phyloP scores from a whole-genome alignment of 2,329 filamentous ascomycete genomes.

The Clonostachys solani region DNA sequence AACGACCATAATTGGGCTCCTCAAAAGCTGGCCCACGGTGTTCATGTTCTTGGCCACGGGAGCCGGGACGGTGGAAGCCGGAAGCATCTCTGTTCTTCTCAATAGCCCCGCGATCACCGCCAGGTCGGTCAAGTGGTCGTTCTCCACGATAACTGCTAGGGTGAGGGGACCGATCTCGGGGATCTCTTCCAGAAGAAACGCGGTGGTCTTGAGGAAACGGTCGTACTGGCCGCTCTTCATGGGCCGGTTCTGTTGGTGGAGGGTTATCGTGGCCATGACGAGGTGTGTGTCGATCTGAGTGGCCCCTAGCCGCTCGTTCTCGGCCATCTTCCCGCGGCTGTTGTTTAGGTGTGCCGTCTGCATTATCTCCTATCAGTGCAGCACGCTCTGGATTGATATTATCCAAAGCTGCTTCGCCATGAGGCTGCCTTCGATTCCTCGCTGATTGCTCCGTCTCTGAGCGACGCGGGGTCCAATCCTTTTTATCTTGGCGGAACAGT shows the following conservation, averaged over 20 bases:
- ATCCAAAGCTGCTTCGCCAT: constrained; percentile 19
- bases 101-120: constrained; percentile 13
- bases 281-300: constrained; percentile 37
- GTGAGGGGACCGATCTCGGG: constrained; percentile 23
- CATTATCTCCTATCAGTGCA: constrained; percentile 34
- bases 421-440: constrained; percentile 17
- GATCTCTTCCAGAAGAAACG: constrained; percentile 16
- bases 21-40: constrained; percentile 46
- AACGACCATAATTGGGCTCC: constrained; percentile 59
- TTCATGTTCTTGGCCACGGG: constrained; percentile 38
- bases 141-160: constrained; percentile 22
- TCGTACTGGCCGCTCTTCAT: constrained; percentile 23
- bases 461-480: constrained; percentile 15
- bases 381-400: constrained; percentile 44
- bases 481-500: constrained; percentile 32
- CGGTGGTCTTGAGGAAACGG: constrained; percentile 27
- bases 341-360: background rate
- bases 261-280: too few relatives aligned
- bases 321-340: constrained; percentile 14
- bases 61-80: constrained; percentile 27
- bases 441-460: constrained; percentile 20
- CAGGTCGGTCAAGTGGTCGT: constrained; percentile 31
- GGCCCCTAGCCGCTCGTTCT: constrained; percentile 22
- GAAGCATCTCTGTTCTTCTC: constrained; percentile 36
- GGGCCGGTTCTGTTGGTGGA: background rate